Evolutionary conservation across 1,139 yeast genomes (phyloP).

Genomic region (Cylindricascospora bacillispora): DNA sequence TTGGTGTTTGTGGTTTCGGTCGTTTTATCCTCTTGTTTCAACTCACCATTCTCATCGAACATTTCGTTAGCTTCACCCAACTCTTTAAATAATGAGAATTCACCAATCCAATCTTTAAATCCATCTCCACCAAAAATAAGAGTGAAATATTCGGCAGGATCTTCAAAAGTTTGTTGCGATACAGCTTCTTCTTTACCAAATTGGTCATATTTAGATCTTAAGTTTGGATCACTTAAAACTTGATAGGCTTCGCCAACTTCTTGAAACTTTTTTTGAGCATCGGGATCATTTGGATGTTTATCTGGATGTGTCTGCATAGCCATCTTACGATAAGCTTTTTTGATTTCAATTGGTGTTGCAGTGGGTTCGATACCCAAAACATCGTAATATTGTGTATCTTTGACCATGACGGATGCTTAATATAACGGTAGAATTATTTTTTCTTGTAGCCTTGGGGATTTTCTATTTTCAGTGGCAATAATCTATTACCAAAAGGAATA

Average conservation of each 20-base stretch:
- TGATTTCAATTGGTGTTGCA: slow-evolving; percentile 76
- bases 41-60: slow-evolving; percentile 23
- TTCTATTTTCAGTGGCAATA: too few species aligned
- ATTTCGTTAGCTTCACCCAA: slow-evolving; percentile 46
- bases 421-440: too few species aligned
- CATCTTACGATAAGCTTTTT: slow-evolving; percentile 82
- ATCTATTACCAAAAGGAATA: too few species aligned
- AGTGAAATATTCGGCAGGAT: slow-evolving; percentile 55
- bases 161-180: slow-evolving; percentile 58
- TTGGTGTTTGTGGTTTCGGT: slow-evolving; percentile 1
- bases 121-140: slow-evolving; percentile 72
- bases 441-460: too few species aligned
- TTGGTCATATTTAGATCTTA: slow-evolving; percentile 52
- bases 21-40: slow-evolving; percentile 2
- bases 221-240: slow-evolving; percentile 46
- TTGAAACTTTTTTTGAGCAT: slow-evolving; percentile 54
- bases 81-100: slow-evolving; percentile 49
- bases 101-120: slow-evolving; percentile 66
- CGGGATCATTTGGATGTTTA: slow-evolving; percentile 78
- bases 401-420: slow-evolving; percentile 81
- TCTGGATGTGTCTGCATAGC: slow-evolving; percentile 92
- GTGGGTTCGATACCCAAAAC: slow-evolving; percentile 50
- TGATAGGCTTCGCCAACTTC: slow-evolving; percentile 63
- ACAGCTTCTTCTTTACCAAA: slow-evolving; percentile 56
- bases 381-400: slow-evolving; percentile 84